These are phyloP conservation scores for Oryza rufipogon DNA, from an alignment of 176 grass and related monocot genomes.

Conservation along the genomic window DNA sequence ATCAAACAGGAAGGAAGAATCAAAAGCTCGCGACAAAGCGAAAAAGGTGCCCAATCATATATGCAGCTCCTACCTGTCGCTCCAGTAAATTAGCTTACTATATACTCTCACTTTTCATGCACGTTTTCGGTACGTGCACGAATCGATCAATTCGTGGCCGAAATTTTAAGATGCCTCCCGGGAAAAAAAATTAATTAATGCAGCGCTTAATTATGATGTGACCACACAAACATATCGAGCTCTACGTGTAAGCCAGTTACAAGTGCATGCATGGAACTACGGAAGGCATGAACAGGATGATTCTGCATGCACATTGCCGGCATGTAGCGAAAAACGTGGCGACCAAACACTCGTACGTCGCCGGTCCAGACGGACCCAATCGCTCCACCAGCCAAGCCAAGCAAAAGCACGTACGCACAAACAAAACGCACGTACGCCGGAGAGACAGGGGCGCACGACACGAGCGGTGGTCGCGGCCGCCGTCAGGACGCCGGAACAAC, in stretches of 20 bases:
- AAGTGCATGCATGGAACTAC: not conserved
- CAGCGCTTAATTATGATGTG: not conserved
- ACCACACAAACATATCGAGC: too few relatives aligned
- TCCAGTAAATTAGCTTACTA: not conserved
- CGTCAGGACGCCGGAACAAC: not conserved
- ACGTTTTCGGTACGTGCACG: not conserved
- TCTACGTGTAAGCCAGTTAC: not conserved
- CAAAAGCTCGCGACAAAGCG: not conserved
- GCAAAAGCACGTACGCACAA: not conserved
- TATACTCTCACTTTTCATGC: not conserved
- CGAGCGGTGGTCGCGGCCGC: not conserved
- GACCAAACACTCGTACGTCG: not conserved
- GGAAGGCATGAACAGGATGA: not conserved
- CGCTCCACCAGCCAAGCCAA: too few relatives aligned
- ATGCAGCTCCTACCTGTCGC: not conserved
- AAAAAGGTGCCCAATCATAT: not conserved
- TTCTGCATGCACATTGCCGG: not conserved
- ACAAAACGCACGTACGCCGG: not conserved
- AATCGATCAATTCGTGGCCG: not conserved
- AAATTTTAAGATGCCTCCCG: not conserved
- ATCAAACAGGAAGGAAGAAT: not conserved
- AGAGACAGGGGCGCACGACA: not conserved
- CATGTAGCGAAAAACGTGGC: not conserved
- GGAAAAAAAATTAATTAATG: not conserved
- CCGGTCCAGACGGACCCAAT: not conserved